phyloP scores from a whole-genome alignment of 2,329 filamentous ascomycete species.

The Mollisia scopiformis region DNA sequence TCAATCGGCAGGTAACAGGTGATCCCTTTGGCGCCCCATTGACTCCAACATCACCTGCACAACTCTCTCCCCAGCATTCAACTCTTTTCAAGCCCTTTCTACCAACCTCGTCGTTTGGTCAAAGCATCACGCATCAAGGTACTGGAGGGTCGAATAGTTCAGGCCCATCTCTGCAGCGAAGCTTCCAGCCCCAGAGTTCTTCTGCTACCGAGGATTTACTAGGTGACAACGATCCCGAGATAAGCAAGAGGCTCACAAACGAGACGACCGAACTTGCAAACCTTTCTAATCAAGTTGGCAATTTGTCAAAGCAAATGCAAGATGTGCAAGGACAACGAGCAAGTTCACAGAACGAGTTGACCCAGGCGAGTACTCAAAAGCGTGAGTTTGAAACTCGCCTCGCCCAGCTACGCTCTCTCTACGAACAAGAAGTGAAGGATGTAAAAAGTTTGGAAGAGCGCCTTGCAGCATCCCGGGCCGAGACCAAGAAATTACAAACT shows the following conservation, averaged over 20 bases:
- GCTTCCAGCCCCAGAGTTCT: constrained; percentile 45
- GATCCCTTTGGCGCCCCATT: constrained; percentile 24
- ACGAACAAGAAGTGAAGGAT: constrained; percentile 90
- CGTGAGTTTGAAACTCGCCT: constrained; percentile 89
- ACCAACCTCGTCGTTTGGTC: constrained; percentile 90
- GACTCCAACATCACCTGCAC: constrained; percentile 32
- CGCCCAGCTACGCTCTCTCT: constrained; percentile 81
- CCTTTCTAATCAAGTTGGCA: constrained; percentile 92
- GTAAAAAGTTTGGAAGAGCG: constrained; percentile 86
- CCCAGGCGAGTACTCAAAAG: constrained; percentile 82
- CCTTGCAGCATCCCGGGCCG: constrained; percentile 72
- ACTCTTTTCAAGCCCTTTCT: constrained; percentile 82
- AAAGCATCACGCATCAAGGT: constrained; percentile 74
- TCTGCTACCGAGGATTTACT: constrained; percentile 79
- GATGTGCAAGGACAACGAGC: constrained; percentile 83
- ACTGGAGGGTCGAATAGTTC: constrained; percentile 61
- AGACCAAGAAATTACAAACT: constrained; percentile 81
- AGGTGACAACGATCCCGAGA: constrained; percentile 86
- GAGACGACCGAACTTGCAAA: constrained; percentile 95
- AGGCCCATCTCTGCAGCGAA: constrained; percentile 36
- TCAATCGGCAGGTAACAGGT: constrained; percentile 34
- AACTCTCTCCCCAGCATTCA: constrained; percentile 33
- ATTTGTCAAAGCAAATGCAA: constrained; percentile 90
- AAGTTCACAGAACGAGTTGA: constrained; percentile 79
- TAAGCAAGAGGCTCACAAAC: constrained; percentile 83